Evolutionary conservation across 2,329 filamentous ascomycete genomes (phyloP).

Genomic region (Penicillium digitatum): DNA sequence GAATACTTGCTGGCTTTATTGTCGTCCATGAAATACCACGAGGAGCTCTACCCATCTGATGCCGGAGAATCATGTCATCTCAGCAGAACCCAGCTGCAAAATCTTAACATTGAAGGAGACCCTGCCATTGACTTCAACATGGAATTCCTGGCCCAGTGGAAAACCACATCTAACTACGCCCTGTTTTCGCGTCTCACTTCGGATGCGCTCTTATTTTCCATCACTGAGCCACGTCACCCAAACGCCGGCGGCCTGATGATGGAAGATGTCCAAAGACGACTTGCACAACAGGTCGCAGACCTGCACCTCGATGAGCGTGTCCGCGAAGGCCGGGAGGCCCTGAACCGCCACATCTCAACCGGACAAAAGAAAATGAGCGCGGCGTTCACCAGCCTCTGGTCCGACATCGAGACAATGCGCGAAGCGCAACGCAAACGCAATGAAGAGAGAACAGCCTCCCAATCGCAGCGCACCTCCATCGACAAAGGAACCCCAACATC

Average conservation of each 20-base stretch:
- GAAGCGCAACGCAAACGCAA: conserved; percentile 63
- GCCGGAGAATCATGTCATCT: conserved; percentile 42
- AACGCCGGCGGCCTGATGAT: conserved; percentile 89
- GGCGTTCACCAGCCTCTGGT: conserved; percentile 82
- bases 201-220: conserved; percentile 86
- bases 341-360: conserved; percentile 84
- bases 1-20: conserved; percentile 89
- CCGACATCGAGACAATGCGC: conserved; percentile 78
- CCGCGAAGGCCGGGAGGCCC: conserved; percentile 73
- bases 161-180: conserved; percentile 80
- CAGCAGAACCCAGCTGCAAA: conserved; percentile 52
- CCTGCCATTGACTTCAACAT: conserved; percentile 76
- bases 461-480: conserved; percentile 30
- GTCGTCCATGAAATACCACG: conserved; percentile 84
- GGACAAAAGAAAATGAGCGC: conserved; percentile 83
- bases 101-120: conserved; percentile 67
- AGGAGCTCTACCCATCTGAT: conserved; percentile 54
- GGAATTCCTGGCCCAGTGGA: conserved; percentile 87
- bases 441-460: conserved; percentile 31
- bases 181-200: conserved; percentile 73
- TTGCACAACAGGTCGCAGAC: conserved; percentile 89
- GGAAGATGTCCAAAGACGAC: conserved; percentile 85
- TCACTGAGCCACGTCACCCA: conserved; percentile 88
- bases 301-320: conserved; percentile 90
- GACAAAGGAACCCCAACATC: conserved; percentile 26